Evolutionary conservation across 2,329 filamentous ascomycete genomes (phyloP).

Genomic region (Xylariaceae sp.): DNA sequence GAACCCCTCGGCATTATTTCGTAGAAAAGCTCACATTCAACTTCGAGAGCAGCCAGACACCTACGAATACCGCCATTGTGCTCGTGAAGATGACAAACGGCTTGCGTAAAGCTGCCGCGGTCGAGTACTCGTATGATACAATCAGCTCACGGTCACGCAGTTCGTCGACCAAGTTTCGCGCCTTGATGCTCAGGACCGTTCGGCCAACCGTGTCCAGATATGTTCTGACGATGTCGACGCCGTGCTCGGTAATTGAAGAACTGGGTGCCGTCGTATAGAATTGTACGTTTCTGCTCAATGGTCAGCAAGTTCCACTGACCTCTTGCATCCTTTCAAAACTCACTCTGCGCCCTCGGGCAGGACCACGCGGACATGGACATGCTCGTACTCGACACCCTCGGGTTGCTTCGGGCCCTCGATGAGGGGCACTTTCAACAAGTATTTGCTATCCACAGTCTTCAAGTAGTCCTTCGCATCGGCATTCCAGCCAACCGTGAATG

Average conservation of each 20-base stretch:
- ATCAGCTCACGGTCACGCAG: slow-evolving; percentile 76
- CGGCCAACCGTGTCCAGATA: slow-evolving; percentile 93
- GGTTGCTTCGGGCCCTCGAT: slow-evolving; percentile 82
- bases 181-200: slow-evolving; percentile 72
- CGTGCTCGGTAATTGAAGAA: slow-evolving; percentile 53
- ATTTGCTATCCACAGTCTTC: slow-evolving; percentile 60
- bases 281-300: slow-evolving; percentile 65
- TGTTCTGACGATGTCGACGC: slow-evolving; percentile 66
- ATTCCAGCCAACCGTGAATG: slow-evolving; percentile 95
- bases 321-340: slow-evolving; percentile 34
- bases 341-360: slow-evolving; percentile 87
- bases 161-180: slow-evolving; percentile 85
- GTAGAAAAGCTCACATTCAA: slow-evolving; percentile 72
- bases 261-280: slow-evolving; percentile 68
- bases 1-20: slow-evolving; percentile 29
- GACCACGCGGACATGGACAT: slow-evolving; percentile 73
- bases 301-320: slow-evolving; percentile 37
- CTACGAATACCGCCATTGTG: slow-evolving; percentile 66
- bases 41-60: slow-evolving; percentile 68
- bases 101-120: slow-evolving; percentile 72
- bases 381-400: slow-evolving; percentile 82
- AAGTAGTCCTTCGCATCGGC: slow-evolving; percentile 73
- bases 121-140: slow-evolving; percentile 82
- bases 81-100: slow-evolving; percentile 75
- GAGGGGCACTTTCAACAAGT: slow-evolving; percentile 85